Percentiles rank a stretch among this genome's conserved stretches.
phyloP scores from a whole-genome alignment of 2,329 filamentous ascomycete genomes.

The Diaporthe sp. region DNA sequence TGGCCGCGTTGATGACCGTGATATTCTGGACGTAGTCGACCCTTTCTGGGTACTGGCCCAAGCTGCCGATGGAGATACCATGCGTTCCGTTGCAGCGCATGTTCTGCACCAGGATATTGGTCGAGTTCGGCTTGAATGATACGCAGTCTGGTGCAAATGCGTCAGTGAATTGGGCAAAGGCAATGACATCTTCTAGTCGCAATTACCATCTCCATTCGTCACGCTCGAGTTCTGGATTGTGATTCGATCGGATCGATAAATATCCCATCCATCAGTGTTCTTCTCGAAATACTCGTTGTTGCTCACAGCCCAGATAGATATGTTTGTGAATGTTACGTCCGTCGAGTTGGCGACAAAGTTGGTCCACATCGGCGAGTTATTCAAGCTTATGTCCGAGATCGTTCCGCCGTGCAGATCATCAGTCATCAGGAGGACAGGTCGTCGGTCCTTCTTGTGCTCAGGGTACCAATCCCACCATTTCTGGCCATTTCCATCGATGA shows the following conservation, averaged over 20 bases:
- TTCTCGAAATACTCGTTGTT: constrained; percentile 68
- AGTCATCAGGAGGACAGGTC: constrained; percentile 72
- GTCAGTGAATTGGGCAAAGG: background rate
- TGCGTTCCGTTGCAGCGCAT: constrained; percentile 78
- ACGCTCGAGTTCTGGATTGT: constrained; percentile 75
- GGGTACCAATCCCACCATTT: constrained; percentile 76
- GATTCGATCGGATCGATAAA: constrained; percentile 70
- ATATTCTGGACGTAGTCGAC: constrained; percentile 78
- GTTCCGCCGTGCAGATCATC: constrained; percentile 69
- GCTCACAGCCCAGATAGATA: constrained; percentile 70
- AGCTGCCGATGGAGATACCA: constrained; percentile 78
- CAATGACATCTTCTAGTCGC: rapidly evolving
- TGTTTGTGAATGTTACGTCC: constrained; percentile 72
- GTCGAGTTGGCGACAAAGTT: constrained; percentile 73
- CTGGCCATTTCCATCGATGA: constrained; percentile 74
- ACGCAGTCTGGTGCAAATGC: constrained; percentile 67
- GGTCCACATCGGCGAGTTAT: constrained; percentile 71
- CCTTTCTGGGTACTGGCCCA: constrained; percentile 76
- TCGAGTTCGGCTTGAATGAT: constrained; percentile 83
- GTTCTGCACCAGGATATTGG: constrained; percentile 77
- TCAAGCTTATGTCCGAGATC: constrained; percentile 70
- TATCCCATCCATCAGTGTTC: constrained; percentile 76
- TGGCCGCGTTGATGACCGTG: constrained; percentile 73
- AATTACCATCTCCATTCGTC: constrained; percentile 70
- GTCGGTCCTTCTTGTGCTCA: constrained; percentile 67